phyloP scores from a whole-genome alignment of 805 yeast species.

The Yamadazyma insecticola region DNA sequence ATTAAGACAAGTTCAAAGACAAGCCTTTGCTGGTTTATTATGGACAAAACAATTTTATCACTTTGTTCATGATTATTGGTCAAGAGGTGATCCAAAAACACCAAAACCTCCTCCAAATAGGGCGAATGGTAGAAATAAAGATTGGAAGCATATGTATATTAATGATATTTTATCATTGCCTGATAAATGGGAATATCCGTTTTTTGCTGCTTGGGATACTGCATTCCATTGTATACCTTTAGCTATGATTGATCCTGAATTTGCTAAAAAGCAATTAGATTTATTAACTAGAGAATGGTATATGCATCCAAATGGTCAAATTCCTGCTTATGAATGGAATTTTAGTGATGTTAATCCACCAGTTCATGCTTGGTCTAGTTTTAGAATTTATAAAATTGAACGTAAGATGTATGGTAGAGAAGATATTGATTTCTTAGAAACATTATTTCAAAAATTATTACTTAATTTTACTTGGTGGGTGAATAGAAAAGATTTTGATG shows the following conservation, averaged over 20 bases:
- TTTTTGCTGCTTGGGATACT: slow-evolving; percentile 96
- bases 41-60: slow-evolving; percentile 94
- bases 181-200: slow-evolving; percentile 95
- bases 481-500: slow-evolving; percentile 80
- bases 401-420: slow-evolving; percentile 77
- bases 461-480: slow-evolving; percentile 98
- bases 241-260: slow-evolving; percentile 90
- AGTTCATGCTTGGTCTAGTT: slow-evolving; percentile 94
- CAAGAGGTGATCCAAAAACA: slow-evolving; percentile 73
- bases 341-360: slow-evolving; percentile 96
- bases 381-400: slow-evolving; percentile 82
- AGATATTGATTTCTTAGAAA: slow-evolving; percentile 78
- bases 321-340: slow-evolving; percentile 97
- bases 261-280: slow-evolving; percentile 85
- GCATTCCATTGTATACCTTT: slow-evolving; percentile 92
- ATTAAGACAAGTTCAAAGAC: slow-evolving; percentile 79
- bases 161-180: slow-evolving; percentile 87
- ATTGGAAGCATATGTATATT: slow-evolving; percentile 85
- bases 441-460: slow-evolving; percentile 88
- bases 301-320: slow-evolving; percentile 97
- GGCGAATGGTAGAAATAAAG: slow-evolving; percentile 81
- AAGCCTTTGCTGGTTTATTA: slow-evolving; percentile 88
- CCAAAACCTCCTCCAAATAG: slow-evolving; percentile 75
- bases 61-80: slow-evolving; percentile 83
- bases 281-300: slow-evolving; percentile 91